phyloP scores from a whole-genome alignment of 805 yeast species.

The Ogataea polymorpha region DNA sequence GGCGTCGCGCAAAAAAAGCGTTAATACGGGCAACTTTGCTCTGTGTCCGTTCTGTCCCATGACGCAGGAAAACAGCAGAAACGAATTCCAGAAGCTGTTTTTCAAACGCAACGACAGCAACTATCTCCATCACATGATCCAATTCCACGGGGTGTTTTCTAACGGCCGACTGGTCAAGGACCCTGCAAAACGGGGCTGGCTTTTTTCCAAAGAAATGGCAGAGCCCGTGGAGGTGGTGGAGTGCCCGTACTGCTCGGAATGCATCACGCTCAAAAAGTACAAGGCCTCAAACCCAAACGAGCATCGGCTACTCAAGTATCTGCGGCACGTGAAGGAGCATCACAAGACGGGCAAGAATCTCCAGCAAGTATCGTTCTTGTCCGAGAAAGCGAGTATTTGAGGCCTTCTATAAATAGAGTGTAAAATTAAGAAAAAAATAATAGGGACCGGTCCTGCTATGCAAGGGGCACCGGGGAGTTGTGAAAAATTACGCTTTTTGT shows the following conservation, averaged over 20 bases:
- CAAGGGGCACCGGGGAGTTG: neutral
- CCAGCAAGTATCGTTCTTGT: constrained; percentile 13
- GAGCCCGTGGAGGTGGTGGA: constrained; percentile 25
- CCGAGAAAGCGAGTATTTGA: neutral
- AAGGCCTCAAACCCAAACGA: constrained; percentile 17
- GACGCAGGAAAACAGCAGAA: constrained; percentile 15
- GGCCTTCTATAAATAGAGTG: constrained; percentile 9
- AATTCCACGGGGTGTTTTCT: constrained; percentile 33
- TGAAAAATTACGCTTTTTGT: neutral
- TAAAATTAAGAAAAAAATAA: neutral
- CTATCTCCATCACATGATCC: constrained; percentile 32
- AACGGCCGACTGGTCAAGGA: constrained; percentile 27
- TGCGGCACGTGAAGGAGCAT: constrained; percentile 29
- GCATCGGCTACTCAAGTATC: constrained; percentile 27
- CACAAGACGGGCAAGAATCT: constrained; percentile 29
- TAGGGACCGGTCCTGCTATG: neutral
- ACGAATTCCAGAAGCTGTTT: constrained; percentile 21
- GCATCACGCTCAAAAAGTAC: constrained; percentile 22
- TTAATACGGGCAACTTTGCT: constrained; percentile 26
- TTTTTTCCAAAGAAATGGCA: constrained; percentile 5
- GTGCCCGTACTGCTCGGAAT: constrained; percentile 27
- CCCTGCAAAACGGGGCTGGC: constrained; percentile 26
- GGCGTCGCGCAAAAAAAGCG: constrained; percentile 6
- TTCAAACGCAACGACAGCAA: constrained; percentile 30
- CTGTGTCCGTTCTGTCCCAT: constrained; percentile 30